Conservation (phyloP, 257 asterid species). For the Salvia hispanica region DNA sequence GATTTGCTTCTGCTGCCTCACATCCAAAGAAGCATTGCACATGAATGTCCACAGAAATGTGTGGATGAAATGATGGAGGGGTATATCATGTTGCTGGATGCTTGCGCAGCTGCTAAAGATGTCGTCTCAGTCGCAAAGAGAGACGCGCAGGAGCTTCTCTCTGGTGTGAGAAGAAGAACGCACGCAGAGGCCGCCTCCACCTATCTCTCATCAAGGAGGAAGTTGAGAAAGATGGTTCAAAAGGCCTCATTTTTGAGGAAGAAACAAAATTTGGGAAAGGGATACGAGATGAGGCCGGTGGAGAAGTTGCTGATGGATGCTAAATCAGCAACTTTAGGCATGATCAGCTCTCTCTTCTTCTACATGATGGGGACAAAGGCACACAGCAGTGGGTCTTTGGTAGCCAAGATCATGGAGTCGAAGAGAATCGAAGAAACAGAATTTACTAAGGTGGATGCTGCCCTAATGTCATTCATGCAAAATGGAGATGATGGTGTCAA, state of each 20-base stretch:
- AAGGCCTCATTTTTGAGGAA: slow-evolving; percentile 12
- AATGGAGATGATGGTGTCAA: slow-evolving; percentile 7
- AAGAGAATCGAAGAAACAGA: slow-evolving; percentile 21
- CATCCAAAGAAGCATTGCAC: slow-evolving; percentile 32
- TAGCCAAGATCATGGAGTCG: slow-evolving; percentile 35
- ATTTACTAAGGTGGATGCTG: slow-evolving; percentile 35
- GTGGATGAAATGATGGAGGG: slow-evolving; percentile 42
- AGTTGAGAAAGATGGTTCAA: slow-evolving; percentile 37
- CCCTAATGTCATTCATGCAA: slow-evolving; percentile 12
- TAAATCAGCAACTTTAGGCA: slow-evolving; percentile 32
- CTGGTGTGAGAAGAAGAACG: slow-evolving; percentile 29
- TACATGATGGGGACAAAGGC: slow-evolving; percentile 25
- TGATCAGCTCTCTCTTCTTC: slow-evolving; percentile 36
- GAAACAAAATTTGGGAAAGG: slow-evolving; percentile 33
- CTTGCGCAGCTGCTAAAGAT: slow-evolving; percentile 39
- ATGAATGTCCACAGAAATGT: slow-evolving; percentile 31
- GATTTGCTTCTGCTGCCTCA: slow-evolving; percentile 42
- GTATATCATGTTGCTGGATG: slow-evolving; percentile 39
- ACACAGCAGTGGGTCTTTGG: slow-evolving; percentile 31
- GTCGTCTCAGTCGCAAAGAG: slow-evolving; percentile 26
- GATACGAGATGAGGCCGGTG: slow-evolving; percentile 29
- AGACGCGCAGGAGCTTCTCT: slow-evolving; percentile 35
- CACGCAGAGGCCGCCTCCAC: slow-evolving; percentile 25
- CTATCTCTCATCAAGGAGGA: slow-evolving; percentile 28
- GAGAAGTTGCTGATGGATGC: slow-evolving; percentile 39